Base-by-base conservation (phyloP, 2,329 filamentous ascomycete genomes). In the Colletotrichum tamarilloi region DNA sequence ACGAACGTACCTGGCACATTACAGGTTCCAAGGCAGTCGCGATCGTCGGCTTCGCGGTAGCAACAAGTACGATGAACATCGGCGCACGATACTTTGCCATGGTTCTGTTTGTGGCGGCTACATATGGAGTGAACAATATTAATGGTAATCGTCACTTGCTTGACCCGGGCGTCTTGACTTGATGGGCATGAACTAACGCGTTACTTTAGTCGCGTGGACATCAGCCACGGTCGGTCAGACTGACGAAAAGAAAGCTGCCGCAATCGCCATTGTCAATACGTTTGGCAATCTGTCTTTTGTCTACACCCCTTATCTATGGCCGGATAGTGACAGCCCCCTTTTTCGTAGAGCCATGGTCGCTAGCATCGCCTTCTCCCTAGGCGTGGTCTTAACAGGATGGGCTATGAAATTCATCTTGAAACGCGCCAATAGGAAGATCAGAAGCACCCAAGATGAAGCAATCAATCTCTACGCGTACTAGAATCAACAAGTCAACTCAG, bases 1-100 rank as follows among this genome's bases (percentile, higher is more conserved):
- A 87, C 67, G 86, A 87, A 73, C 81, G 85, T 22, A 86, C 85
- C 0, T 87, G 83, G 84, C 86, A 87, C 72, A 83, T 85, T 35
- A 85, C 84, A 1, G 69, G 80, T 12, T 81, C 82, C 12, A 86
- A 86, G 66, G 49, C 79, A 4, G 70, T 84, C 28, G 85, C 84
- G 1, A 79, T 85, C 1, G 70, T 82, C 6, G 84, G 85, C 1
- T 85, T 84, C 73, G 69, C 83, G 11, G 70, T 78, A 2, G 75
- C 76, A 11, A 74, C 71, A 74, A 56, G 77, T 55, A 76, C 80
- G n/a, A 64, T 79, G 56, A 72, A 82, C 66, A 70, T 78, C 8
- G 77, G 76, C 0, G 79, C 76, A 3, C 77, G 81, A 16, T 42
- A 63, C 26, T 49, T 74, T n/a, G 76, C 78, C n/a, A 83, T 84